These are phyloP conservation scores for Rubroboletus satanas DNA, from an alignment of 768 basidiomycete genomes.

Conservation along the genomic window DNA sequence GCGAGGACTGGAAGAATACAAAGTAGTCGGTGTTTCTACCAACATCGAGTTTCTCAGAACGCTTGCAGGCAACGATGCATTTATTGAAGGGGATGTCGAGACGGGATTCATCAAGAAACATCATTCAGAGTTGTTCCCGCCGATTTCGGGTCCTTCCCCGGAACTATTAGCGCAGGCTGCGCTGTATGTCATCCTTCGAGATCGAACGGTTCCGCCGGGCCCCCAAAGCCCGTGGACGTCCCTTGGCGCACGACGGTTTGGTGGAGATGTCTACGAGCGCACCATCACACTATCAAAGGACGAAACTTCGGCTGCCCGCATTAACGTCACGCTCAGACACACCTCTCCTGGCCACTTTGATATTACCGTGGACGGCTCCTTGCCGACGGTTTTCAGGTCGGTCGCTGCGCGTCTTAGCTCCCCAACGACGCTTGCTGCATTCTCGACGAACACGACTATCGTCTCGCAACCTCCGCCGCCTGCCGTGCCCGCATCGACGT, in stretches of 20 bases:
- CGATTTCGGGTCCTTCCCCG: conserved; percentile 51
- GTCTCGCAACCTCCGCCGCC: conserved; percentile 64
- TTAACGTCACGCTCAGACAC: conserved; percentile 41
- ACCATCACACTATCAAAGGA: conserved; percentile 61
- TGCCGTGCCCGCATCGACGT: conserved; percentile 49
- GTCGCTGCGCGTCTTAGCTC: conserved; percentile 57
- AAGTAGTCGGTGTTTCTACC: conserved; percentile 86
- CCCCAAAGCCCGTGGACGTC: conserved; percentile 62
- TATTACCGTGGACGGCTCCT: conserved; percentile 40
- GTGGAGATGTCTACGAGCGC: conserved; percentile 65
- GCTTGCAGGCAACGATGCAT: conserved; percentile 73
- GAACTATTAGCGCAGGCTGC: conserved; percentile 76
- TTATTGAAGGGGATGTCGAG: conserved; percentile 77
- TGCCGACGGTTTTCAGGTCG: conserved; percentile 39
- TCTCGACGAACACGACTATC: conserved; percentile 58
- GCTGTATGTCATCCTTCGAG: conserved; percentile 68
- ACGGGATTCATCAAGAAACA: conserved; percentile 96
- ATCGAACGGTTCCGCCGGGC: conserved; percentile 36
- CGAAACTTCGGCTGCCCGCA: conserved; percentile 34
- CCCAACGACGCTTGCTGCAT: conserved; percentile 49
- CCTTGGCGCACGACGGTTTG: conserved; percentile 73
- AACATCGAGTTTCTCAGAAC: conserved; percentile 85
- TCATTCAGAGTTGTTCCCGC: conserved; percentile 74
- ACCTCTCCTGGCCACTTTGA: conserved; percentile 47
- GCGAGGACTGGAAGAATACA: conserved; percentile 81